Base-by-base conservation (phyloP, 2,329 filamentous ascomycete species). In the Nigrospora sphaerica region DNA sequence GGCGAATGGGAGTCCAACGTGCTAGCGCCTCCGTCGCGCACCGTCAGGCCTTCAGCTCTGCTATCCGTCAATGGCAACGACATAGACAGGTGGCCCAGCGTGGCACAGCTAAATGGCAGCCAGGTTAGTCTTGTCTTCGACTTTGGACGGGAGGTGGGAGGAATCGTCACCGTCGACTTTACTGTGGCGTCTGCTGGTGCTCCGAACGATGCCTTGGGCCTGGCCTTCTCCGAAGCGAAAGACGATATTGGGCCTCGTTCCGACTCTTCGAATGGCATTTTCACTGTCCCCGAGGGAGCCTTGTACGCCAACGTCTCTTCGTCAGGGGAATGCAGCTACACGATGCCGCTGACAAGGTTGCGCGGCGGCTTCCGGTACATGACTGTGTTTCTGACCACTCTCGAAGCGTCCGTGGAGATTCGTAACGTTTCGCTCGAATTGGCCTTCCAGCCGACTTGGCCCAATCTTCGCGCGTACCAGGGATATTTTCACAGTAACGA, bases 1-100 rank as follows among this genome's bases (percentile, higher is more conserved):
- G 80, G 80, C 1, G 61, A 62, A 14, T 83, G 80, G 80, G 73
- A 83, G 32, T 59, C 67, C 1, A 75, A 79, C 53, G 82, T 78
- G 42, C 80, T 72, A 52, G 73, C 79, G 1, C 78, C 79, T 1
- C 46, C 63, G 6, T 74, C 74, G 3, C 67, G 80, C 33, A 74
- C 60, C 5, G 68, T 80, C 3, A 55, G 58, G 4, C 79, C 79
- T 1, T 60, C 60, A 38, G 67, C 61, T 14, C 63, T 73, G 17
- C 64, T 75, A 45, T 45, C 52, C 23, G 46, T 35, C 10, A 52
- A 39, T 13, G 51, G 52, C 11, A 39, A 51, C 35, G 31, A 49
- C 33, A 41, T 57, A 16, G 46, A 44, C 23, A 43, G 45, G 32
- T 51, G 45, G 47, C 44, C 52, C 32, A 42, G 31, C 3, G 32